Evolutionary conservation across 1,139 yeast genomes (phyloP), one percentile per base, ranked within the genome.

Genomic region (Geotrichum armillariae): DNA sequence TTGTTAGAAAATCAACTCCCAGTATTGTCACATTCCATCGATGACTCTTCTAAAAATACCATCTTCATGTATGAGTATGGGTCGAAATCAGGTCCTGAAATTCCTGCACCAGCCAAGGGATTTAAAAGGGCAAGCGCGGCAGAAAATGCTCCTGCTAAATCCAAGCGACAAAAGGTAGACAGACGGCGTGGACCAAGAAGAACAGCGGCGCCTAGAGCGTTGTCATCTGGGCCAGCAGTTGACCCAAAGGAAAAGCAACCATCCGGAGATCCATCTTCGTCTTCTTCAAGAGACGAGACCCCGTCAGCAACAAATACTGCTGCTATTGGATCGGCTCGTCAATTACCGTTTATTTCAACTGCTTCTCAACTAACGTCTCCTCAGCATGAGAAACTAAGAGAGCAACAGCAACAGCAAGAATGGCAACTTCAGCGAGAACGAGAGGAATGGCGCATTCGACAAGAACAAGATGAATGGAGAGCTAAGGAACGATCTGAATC

Each of bases 341-440:
- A 21, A 35, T 23, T 21, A 12, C 22, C 34, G 12, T 14, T 14
- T n/a, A 31, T 31, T n/a, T n/a, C 41, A n/a, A 4, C 25, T 17
- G 27, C 29, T 8, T 37, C 41, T 14, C 17, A n/a, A 12, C 11
- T 29, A 8, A 18, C 14, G 21, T 33, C 44, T 23, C 43, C 43
- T 12, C 34, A 29, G 16, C 34, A 31, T 31, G 16, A 31, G 12
- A 6, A 31, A 31, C 40, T 25, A 25, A 12, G 31, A 37, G 31
- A 37, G 41, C 41, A 37, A 21, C 29, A 37, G 16, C 39, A 41
- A 17, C 36, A 29, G 14, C 38, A 33, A 9, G 33, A 41, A 20
- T 34, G 39, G 39, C 21, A 20, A 21, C 22, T n/a, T 38, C 49
- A 41, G 6, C 54, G 41, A 34, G 55, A 46, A 34, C 35, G 35